phyloP scores from a whole-genome alignment of 2,329 filamentous ascomycete species.

The Aspergillus sp. region DNA sequence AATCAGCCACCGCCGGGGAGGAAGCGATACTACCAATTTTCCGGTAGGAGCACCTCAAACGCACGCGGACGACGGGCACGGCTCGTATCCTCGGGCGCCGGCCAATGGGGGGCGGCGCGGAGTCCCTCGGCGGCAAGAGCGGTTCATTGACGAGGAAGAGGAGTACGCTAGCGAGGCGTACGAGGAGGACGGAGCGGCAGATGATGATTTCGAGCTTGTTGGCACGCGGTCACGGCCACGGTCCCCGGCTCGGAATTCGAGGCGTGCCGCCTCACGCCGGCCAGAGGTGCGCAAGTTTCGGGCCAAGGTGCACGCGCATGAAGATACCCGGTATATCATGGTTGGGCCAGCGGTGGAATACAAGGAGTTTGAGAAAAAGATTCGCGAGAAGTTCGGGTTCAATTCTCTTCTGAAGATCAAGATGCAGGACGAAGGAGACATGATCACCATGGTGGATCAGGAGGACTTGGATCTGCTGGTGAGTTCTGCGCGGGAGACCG shows the following conservation, averaged over 20 bases:
- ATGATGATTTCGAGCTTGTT: conserved; percentile 79
- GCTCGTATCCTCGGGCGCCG: conserved; percentile 61
- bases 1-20: conserved; percentile 28
- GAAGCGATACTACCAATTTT: conserved; percentile 31
- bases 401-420: conserved; percentile 67
- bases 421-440: conserved; percentile 87
- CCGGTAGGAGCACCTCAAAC: conserved; percentile 20
- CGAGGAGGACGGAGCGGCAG: conserved; percentile 68
- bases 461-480: conserved; percentile 93
- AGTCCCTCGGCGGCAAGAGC: conserved; percentile 45
- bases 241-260: conserved; percentile 26
- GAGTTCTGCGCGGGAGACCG: conserved; percentile 64
- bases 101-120: conserved; percentile 41
- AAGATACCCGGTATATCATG: conserved; percentile 92
- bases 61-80: conserved; percentile 54
- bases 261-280: conserved; percentile 36
- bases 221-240: conserved; percentile 44
- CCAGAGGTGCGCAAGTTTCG: conserved; percentile 75
- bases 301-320: conserved; percentile 82
- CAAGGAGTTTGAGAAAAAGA: conserved; percentile 71
- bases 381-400: conserved; percentile 84
- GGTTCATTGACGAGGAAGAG: conserved; percentile 78
- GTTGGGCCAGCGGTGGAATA: conserved; percentile 72
- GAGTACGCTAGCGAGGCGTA: conserved; percentile 70
- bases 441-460: conserved; percentile 96